Evolutionary conservation across 805 yeast species (phyloP).

Genomic region (Cyberlindnera petersonii): DNA sequence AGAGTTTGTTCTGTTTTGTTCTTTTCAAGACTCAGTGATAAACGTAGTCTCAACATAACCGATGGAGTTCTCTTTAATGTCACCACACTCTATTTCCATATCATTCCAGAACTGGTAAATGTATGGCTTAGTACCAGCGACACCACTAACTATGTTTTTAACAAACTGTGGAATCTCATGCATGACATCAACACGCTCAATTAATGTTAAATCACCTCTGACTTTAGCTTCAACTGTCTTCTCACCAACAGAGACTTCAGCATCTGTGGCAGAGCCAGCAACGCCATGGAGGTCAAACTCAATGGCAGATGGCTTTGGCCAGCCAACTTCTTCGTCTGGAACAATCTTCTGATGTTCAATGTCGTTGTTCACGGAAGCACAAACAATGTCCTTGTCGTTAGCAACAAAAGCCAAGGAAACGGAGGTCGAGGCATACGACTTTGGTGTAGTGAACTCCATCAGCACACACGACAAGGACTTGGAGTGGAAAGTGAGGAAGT

Average conservation of each 20-base stretch:
- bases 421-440: conserved; percentile 75
- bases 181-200: conserved; percentile 96
- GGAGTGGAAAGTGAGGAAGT: conserved; percentile 85
- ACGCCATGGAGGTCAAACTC: conserved; percentile 54
- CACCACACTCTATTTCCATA: conserved; percentile 43
- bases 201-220: conserved; percentile 59
- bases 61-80: conserved; percentile 52
- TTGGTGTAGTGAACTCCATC: conserved; percentile 96
- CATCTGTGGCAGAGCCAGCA: conserved; percentile 41
- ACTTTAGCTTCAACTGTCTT: conserved; percentile 45
- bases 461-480: conserved; percentile 67
- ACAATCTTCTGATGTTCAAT: conserved; percentile 53
- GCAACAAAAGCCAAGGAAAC: conserved; percentile 78
- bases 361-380: conserved; percentile 63
- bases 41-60: conserved; percentile 82
- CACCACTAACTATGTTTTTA: conserved; percentile 88
- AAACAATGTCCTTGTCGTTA: conserved; percentile 55
- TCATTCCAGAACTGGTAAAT: conserved; percentile 86
- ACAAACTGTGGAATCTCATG: conserved; percentile 93
- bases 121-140: conserved; percentile 95
- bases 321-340: conserved; percentile 68
- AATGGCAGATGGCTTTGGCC: conserved; percentile 80
- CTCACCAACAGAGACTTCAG: conserved; percentile 33
- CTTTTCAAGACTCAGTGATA: conserved; percentile 39
- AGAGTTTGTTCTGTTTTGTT: background rate